These are phyloP conservation scores for Cyberlindnera euphorbiae DNA, from an alignment of 805 yeast genomes.

Conservation along the genomic window DNA sequence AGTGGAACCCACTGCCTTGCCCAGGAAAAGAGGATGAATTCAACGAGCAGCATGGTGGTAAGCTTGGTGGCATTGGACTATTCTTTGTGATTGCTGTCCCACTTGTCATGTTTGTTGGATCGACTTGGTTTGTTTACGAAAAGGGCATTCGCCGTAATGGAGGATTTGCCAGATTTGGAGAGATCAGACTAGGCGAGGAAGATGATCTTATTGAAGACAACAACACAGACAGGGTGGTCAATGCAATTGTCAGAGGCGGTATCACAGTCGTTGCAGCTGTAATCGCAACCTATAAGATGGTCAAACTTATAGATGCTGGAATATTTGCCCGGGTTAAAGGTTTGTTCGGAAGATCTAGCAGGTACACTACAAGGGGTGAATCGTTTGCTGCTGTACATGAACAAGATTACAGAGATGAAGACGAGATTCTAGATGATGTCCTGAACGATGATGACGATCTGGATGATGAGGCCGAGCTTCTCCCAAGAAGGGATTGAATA, in stretches of 20 bases:
- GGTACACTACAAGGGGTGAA: slow-evolving; percentile 22
- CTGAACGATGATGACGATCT: slow-evolving; percentile 22
- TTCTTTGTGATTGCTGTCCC: slow-evolving; percentile 56
- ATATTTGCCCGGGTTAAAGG: slow-evolving; percentile 15
- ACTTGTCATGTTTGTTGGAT: slow-evolving; percentile 31
- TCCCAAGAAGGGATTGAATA: too few species aligned
- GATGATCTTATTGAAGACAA: slow-evolving; percentile 59
- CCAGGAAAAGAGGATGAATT: slow-evolving; percentile 81
- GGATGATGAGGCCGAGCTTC: slow-evolving; percentile 23
- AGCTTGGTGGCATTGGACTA: slow-evolving; percentile 47
- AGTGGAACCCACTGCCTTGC: slow-evolving; percentile 65
- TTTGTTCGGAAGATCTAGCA: slow-evolving; percentile 16
- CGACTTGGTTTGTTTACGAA: slow-evolving; percentile 57
- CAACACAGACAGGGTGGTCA: slow-evolving; percentile 56
- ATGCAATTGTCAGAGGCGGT: slow-evolving; percentile 33
- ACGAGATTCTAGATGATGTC: slow-evolving; percentile 21
- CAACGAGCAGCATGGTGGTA: slow-evolving; percentile 43
- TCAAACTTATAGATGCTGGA: slow-evolving; percentile 21
- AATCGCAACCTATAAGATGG: slow-evolving; percentile 28
- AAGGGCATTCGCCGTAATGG: slow-evolving; percentile 79
- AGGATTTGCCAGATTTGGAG: slow-evolving; percentile 61
- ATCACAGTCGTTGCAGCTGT: slow-evolving; percentile 30
- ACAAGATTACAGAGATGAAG: slow-evolving; percentile 22
- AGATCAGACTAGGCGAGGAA: slow-evolving; percentile 78
- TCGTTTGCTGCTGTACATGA: slow-evolving; percentile 18